A percentile compares a stretch with the other conserved stretches of the same genome.
phyloP scores from a whole-genome alignment of 805 yeast species.

The Wickerhamomyces chaumierensis region DNA sequence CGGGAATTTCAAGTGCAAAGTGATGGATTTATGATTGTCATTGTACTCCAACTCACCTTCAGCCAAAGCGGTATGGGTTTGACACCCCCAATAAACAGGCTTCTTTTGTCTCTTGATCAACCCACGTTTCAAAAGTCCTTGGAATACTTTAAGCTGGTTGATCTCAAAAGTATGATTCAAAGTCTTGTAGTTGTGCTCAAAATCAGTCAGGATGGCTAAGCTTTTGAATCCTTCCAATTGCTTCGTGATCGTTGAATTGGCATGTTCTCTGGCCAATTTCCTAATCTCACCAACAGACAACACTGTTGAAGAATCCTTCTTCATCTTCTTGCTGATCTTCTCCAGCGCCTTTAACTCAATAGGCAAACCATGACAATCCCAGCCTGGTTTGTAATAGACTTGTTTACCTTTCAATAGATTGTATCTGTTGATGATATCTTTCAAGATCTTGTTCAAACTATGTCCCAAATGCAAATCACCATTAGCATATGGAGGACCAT shows the following conservation, averaged over 20 bases:
- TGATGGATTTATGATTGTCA: conserved; percentile 52
- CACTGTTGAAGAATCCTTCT: conserved; percentile 22
- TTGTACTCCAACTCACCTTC: conserved; percentile 93
- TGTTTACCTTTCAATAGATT: conserved; percentile 51
- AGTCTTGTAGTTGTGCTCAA: conserved; percentile 64
- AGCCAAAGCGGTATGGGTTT: conserved; percentile 87
- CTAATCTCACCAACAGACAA: conserved; percentile 46
- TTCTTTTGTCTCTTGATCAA: conserved; percentile 75
- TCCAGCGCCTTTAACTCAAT: conserved; percentile 80
- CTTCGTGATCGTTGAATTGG: conserved; percentile 46
- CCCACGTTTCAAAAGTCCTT: conserved; percentile 49
- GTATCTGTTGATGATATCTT: conserved; percentile 73
- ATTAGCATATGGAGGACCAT: conserved; percentile 98
- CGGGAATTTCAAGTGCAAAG: conserved; percentile 64
- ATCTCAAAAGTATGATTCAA: conserved; percentile 61
- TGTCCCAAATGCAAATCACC: conserved; percentile 91
- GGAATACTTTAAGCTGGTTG: conserved; percentile 63
- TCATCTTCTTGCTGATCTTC: conserved; percentile 25
- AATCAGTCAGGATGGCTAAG: conserved; percentile 79
- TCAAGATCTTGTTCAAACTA: conserved; percentile 78
- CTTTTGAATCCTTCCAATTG: conserved; percentile 57
- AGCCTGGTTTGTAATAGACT: conserved; percentile 78
- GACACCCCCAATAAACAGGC: conserved; percentile 97
- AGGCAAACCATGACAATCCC: conserved; percentile 99
- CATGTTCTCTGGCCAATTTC: conserved; percentile 56